These are phyloP conservation scores for Neurospora sp. DNA, from an alignment of 2,329 filamentous ascomycete genomes.

Conservation along the genomic window DNA sequence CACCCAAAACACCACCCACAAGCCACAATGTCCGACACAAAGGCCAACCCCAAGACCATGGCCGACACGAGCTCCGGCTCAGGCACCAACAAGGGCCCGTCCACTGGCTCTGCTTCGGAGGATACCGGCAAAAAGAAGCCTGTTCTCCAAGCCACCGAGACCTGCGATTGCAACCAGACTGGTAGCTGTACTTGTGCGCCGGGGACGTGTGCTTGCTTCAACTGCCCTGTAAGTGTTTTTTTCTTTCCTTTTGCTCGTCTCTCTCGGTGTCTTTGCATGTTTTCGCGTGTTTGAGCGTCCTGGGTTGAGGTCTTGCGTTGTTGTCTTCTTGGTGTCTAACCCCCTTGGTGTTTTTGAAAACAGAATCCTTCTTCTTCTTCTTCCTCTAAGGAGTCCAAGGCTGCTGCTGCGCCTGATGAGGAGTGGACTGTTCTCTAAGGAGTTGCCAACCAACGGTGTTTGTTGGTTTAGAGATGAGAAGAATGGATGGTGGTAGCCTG, in stretches of 20 bases:
- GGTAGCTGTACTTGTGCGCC: not conserved
- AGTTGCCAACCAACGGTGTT: not conserved
- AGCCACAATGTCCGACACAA: not conserved
- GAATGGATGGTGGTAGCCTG: not conserved
- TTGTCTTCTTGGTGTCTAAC: not conserved
- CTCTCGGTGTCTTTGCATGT: not conserved
- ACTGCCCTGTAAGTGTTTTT: not conserved
- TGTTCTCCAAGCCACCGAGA: not conserved
- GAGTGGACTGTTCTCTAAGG: not conserved
- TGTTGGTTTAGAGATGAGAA: not conserved
- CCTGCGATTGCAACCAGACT: not conserved
- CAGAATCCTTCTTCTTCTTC: not conserved
- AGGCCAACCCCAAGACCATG: not conserved
- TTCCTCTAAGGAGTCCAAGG: not conserved
- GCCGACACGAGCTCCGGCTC: not conserved
- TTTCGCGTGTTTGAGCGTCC: not conserved
- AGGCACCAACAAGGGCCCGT: not conserved
- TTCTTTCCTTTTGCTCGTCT: not conserved
- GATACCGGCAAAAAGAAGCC: not conserved
- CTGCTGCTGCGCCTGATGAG: not conserved
- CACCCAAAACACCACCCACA: not conserved
- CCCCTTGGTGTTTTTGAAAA: not conserved
- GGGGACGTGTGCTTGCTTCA: not conserved
- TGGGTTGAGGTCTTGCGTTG: not conserved
- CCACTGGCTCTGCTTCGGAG: not conserved